Evolutionary conservation across 1,284 basidiomycete species (phyloP), one percentile per base, ranked within the genome.

Genomic region (Tylopilus sp.): DNA sequence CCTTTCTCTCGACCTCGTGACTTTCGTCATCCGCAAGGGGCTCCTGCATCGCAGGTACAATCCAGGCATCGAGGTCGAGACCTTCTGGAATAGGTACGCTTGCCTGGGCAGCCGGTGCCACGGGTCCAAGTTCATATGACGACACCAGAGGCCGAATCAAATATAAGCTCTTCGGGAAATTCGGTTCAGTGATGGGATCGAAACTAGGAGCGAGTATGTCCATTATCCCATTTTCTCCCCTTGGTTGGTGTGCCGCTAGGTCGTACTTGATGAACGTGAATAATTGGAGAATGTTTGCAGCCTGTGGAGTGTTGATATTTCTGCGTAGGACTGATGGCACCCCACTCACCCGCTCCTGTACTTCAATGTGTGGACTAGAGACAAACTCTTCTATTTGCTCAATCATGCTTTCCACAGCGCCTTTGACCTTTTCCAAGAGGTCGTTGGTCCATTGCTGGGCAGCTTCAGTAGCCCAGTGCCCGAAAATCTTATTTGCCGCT

Each of bases 111-210:
- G 77, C 74, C 6, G 74, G 65, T 1, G 88, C 93, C 15, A 97
- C 87, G 0, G 92, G 87, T 54, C 92, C 93, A 25, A 99, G 81
- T 52, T 93, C 86, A 62, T 96, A 87, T 6, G 79, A 66, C 21
- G 79, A 78, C 61, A 91, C 92, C 4, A 99, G 73, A 0, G 93
- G 92, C 38, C 81, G 76, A 42, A 99, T 84, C 46, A 99, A 81
- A 65, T 85, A 89, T 19, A 98, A 72, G 55, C 91, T 94, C 69
- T 94, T 93, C 0, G 96, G 96, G 60, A 85, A 90, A 41, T 67
- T 67, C 0, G 78, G 82, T 30, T 54, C 64, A 11, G 58, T 46
- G 4, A 63, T 48, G 15, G 67, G 63, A 29, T 75, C 74, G 18
- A 75, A 72, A 30, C 65, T 37, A 31, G 67, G 64, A 3, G 69